These are phyloP conservation scores for Serendipita sp. DNA, from an alignment of 768 basidiomycete species.

Conservation along the genomic window DNA sequence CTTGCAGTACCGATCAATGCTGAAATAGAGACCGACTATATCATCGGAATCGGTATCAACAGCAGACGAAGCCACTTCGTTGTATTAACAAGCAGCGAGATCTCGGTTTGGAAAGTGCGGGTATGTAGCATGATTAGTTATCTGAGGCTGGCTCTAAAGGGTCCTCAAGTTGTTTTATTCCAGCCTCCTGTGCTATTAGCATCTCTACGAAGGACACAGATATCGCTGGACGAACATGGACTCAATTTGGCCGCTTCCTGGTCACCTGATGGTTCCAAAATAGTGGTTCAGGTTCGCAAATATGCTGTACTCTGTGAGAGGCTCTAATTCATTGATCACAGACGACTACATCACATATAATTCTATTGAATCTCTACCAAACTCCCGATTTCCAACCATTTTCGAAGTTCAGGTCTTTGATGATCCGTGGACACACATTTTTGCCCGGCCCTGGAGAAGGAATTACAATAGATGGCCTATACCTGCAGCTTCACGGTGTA, in stretches of 20 bases:
- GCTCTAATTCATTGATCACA: constrained; percentile 18
- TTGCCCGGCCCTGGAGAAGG: constrained; percentile 71
- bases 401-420: constrained; percentile 31
- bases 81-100: constrained; percentile 49
- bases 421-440: constrained; percentile 46
- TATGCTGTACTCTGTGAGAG: not conserved
- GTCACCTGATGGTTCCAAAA: constrained; percentile 65
- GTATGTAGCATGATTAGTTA: constrained; percentile 28
- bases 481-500: constrained; percentile 64
- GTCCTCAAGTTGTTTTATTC: not conserved
- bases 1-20: constrained; percentile 56
- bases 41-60: constrained; percentile 45
- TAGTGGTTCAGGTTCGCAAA: constrained; percentile 58
- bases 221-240: constrained; percentile 72
- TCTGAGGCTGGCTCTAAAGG: not conserved
- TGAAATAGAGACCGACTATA: constrained; percentile 38
- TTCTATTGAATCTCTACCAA: constrained; percentile 53
- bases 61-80: constrained; percentile 68
- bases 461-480: constrained; percentile 47
- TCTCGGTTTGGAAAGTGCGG: constrained; percentile 70
- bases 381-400: constrained; percentile 38
- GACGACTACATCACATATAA: constrained; percentile 69
- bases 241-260: constrained; percentile 58
- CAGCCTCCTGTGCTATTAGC: constrained; percentile 30
- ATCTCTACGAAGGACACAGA: constrained; percentile 55